Conservation (phyloP, 2,329 filamentous ascomycete genomes). For the Xylaria sp. region DNA sequence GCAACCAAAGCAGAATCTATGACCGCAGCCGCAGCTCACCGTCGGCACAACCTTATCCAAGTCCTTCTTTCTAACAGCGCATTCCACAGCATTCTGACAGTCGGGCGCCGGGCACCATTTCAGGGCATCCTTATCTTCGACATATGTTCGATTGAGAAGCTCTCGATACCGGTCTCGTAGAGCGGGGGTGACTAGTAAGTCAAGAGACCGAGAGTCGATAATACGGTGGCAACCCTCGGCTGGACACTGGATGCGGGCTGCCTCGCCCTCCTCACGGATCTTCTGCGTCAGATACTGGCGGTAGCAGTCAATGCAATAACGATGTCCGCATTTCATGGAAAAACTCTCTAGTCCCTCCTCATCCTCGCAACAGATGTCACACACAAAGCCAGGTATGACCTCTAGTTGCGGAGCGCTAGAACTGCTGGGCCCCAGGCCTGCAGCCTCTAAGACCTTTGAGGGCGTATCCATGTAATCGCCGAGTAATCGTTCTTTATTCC, state of each 20-base stretch:
- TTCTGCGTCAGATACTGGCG: conserved; percentile 89
- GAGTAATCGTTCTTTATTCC: conserved; percentile 95
- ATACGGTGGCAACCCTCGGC: conserved; percentile 85
- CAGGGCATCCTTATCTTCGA: conserved; percentile 92
- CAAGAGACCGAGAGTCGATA: conserved; percentile 85
- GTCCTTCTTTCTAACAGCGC: conserved; percentile 83
- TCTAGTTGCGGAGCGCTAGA: conserved; percentile 68
- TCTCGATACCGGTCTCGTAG: conserved; percentile 72
- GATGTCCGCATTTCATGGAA: conserved; percentile 91
- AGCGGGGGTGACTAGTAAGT: conserved; percentile 68
- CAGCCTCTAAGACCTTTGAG: conserved; percentile 77
- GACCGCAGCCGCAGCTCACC: conserved; percentile 81
- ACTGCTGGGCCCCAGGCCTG: conserved; percentile 74
- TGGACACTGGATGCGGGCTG: conserved; percentile 91
- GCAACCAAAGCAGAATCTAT: conserved; percentile 95
- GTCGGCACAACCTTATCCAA: conserved; percentile 85
- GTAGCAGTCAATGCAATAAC: conserved; percentile 93
- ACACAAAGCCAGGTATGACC: conserved; percentile 75
- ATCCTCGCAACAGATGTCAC: conserved; percentile 97
- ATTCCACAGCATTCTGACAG: conserved; percentile 91
- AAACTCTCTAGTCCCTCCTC: conserved; percentile 76
- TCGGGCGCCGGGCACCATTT: conserved; percentile 99
- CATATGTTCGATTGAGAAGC: conserved; percentile 89
- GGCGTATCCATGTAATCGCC: conserved; percentile 95
- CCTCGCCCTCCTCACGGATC: conserved; percentile 93